phyloP scores from a whole-genome alignment of 1,284 basidiomycete species.

The Rugosomyces carneus region DNA sequence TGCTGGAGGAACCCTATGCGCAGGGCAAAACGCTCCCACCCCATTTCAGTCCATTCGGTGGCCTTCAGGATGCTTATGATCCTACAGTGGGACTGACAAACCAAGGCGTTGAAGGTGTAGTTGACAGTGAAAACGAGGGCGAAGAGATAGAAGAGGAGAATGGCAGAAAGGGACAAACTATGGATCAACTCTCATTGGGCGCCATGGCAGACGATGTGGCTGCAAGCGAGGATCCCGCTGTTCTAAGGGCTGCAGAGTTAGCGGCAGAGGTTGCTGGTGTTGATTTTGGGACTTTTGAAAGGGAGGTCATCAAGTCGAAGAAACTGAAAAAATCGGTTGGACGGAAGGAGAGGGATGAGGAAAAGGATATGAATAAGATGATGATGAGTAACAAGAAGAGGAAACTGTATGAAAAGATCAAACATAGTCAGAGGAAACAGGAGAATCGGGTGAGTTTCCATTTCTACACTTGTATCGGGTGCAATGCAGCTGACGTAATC shows the following conservation, averaged over 20 bases:
- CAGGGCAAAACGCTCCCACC: slow-evolving; percentile 90
- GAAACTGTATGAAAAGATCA: slow-evolving; percentile 95
- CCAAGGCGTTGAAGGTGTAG: slow-evolving; percentile 25
- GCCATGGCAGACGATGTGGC: slow-evolving; percentile 25
- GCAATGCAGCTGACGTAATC: too few species aligned
- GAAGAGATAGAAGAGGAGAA: slow-evolving; percentile 9
- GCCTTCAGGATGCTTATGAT: slow-evolving; percentile 75
- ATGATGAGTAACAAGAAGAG: slow-evolving; percentile 97
- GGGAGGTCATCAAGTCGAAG: slow-evolving; percentile 65
- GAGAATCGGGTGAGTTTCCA: slow-evolving; percentile 66
- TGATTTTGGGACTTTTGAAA: slow-evolving; percentile 80
- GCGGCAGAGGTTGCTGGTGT: slow-evolving; percentile 90
- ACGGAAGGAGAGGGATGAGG: slow-evolving; percentile 36
- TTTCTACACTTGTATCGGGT: too few species aligned
- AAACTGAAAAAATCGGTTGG: slow-evolving; percentile 40
- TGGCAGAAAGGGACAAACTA: slow-evolving; percentile 9
- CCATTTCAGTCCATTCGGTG: slow-evolving; percentile 94
- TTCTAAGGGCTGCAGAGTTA: slow-evolving; percentile 85
- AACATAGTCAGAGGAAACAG: slow-evolving; percentile 80
- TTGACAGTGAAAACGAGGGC: slow-evolving; percentile 29
- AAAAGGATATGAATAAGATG: slow-evolving; percentile 96
- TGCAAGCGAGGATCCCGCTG: slow-evolving; percentile 51
- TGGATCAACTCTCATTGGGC: slow-evolving; percentile 17
- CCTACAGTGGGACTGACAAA: slow-evolving; percentile 39
- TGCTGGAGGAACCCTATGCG: slow-evolving; percentile 82